Evolutionary conservation across 441 rosid species (phyloP), one percentile per base, ranked within the genome.

Genomic region (Adansonia grandidieri): DNA sequence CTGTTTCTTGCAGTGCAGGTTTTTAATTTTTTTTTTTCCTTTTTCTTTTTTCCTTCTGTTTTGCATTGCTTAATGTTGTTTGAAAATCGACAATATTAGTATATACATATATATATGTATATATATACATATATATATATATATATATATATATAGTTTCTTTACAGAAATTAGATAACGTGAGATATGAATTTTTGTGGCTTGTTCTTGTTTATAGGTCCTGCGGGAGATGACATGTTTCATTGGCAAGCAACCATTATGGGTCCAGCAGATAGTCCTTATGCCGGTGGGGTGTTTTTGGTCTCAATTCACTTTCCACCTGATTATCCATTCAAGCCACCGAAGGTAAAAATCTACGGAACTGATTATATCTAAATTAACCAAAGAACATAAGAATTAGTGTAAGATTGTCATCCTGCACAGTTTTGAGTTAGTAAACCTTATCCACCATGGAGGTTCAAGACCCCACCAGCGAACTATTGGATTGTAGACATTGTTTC

Each of bases 231-330:
- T 80, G 96, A 89, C 86, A 85, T 91, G 91, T 91, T 91, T 67
- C 96, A 91, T 28, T 28, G 32, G 32, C 32, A 28, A 28, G 32
- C 32, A 28, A 28, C 32, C 32, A 28, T 28, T 28, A 90, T 90
- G 93, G 96, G 96, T 77, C 96, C 94, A 69, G 73, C 91, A 14
- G 94, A 91, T 44, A 91, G 96, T 68, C 94, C 94, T 32, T 91
- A 90, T 69, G 79, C 96, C 5, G 94, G 96, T 1, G 96, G 96
- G 60, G 94, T 91, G 75, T 91, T 91, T 71, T 88, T 90, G 22
- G 95, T 66, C 92, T 93, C 13, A 92, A 28, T 28, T 28, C 32
- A 28, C 32, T 28, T 28, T 28, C 32, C 32, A 28, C 32, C 32
- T 2, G 32, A 91, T 82, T 91, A 91, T 81, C 96, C 96, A 17